These are phyloP conservation scores for Quercus alba DNA, from an alignment of 306 rosid species.

Conservation along the genomic window DNA sequence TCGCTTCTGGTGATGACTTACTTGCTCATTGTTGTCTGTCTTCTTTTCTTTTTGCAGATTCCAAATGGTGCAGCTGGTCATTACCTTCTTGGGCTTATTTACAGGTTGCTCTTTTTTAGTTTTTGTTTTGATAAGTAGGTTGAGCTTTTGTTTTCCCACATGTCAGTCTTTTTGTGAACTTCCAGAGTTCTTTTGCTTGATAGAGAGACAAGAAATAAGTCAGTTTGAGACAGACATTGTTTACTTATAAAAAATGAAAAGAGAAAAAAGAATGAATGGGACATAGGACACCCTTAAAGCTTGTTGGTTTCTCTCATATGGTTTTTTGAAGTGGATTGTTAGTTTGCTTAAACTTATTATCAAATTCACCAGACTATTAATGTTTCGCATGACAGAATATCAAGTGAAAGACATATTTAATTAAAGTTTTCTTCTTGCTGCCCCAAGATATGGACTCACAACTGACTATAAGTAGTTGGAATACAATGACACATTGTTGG, in stretches of 20 bases:
- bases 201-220: not conserved
- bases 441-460: not conserved
- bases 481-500: not conserved
- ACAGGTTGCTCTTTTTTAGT: conserved; percentile 56
- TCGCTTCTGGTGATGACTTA: conserved; percentile 5
- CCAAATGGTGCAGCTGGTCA: conserved; percentile 99
- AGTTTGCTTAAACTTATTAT: not conserved
- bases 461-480: not conserved
- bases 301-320: not conserved
- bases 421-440: not conserved
- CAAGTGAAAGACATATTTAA: not conserved
- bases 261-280: not conserved
- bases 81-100: conserved; percentile 87
- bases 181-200: not conserved
- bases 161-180: not conserved
- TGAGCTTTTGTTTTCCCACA: not conserved
- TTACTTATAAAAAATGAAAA: not conserved
- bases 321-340: not conserved
- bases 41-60: conserved; percentile 54
- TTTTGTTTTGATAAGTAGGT: not conserved
- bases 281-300: not conserved
- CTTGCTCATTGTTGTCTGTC: conserved; percentile 17
- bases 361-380: not conserved
- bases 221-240: not conserved
- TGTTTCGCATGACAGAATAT: not conserved